Base-by-base conservation (phyloP, 768 basidiomycete species). In the Kwoniella botswanensis region DNA sequence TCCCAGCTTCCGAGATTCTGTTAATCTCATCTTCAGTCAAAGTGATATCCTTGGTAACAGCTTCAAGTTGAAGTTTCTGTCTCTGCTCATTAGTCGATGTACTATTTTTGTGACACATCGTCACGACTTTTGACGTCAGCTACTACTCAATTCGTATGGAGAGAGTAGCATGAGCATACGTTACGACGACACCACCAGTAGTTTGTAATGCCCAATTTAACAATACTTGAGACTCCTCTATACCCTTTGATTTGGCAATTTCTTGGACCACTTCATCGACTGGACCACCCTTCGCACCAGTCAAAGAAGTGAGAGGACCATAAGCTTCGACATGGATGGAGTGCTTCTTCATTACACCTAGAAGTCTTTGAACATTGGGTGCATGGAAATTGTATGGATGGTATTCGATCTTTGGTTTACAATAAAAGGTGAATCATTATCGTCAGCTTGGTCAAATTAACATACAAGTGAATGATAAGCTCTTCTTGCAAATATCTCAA, bases 61-160 rank as follows among this genome's bases (percentile, higher is more conserved):
- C 71, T 41, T 75, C 78, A 10, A 76, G 67, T 68, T 76, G 75
- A 35, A 76, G 69, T 70, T 66, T 70, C 62, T 76, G 78, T n/a
- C 78, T 53, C 9, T 67, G 70, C 5, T 57, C 58, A 41, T 79
- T 68, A 0, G 70, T 64, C 18, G 75, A 76, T 1, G 78, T 79
- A 4, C 78, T 79, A 58, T 17, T 2, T 6, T 35, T 35, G 35
- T 35, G 7, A 5, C 35, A 35, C 35, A 35, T 9, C 35, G 7
- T 0, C 26, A 55, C 6, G 46, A 50, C 12, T 4, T 43, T 61
- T 12, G 7, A 55, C 18, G 24, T 55, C 21, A 55, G 54, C 21
- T n/a, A n/a, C 24, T 24, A 18, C 24, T 18, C 1, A 24, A 1
- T 18, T 18, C 12, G 11, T 18, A 9, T 60, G 42, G 18, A 61